Percentiles rank a stretch among this genome's conserved stretches.
Evolutionary conservation across 495 filamentous ascomycete genomes (phyloP).

Genomic region (Penicillium mononematosum): DNA sequence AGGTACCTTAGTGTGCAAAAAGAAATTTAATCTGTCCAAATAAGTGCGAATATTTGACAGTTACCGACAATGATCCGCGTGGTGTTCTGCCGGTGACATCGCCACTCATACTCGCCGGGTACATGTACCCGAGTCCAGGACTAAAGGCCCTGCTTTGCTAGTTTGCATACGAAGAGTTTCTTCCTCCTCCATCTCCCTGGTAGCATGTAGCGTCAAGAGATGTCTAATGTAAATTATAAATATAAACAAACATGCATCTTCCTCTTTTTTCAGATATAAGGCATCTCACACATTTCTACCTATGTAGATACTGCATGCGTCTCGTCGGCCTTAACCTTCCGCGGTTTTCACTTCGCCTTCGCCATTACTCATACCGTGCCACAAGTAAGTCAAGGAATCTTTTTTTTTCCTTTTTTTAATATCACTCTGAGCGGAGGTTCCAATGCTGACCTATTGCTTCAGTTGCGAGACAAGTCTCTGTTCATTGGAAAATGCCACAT

Average conservation of each 20-base stretch:
- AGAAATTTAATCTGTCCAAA: too few relatives aligned
- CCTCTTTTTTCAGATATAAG: not conserved
- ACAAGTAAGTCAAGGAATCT: constrained; percentile 1
- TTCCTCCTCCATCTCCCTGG: too few relatives aligned
- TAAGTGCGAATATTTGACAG: too few relatives aligned
- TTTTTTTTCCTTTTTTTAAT: too few relatives aligned
- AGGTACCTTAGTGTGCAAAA: not conserved
- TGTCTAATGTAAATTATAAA: too few relatives aligned
- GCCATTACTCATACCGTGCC: not conserved
- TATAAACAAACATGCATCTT: too few relatives aligned
- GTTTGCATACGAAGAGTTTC: too few relatives aligned
- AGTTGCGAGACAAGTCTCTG: constrained; percentile 1
- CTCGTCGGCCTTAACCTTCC: not conserved
- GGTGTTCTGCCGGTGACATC: too few relatives aligned
- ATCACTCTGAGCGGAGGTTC: not conserved
- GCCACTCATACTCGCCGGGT: not conserved
- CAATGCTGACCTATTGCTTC: not conserved
- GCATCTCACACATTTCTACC: not conserved
- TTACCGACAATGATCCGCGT: too few relatives aligned
- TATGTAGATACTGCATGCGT: not conserved
- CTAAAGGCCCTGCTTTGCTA: too few relatives aligned
- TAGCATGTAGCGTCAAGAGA: too few relatives aligned
- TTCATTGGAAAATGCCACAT: constrained; percentile 9
- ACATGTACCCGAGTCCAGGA: not conserved
- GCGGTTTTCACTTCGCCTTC: not conserved